Evolutionary conservation across 2,329 filamentous ascomycete genomes (phyloP).

Genomic region (Golovinomyces cichoracearum): DNA sequence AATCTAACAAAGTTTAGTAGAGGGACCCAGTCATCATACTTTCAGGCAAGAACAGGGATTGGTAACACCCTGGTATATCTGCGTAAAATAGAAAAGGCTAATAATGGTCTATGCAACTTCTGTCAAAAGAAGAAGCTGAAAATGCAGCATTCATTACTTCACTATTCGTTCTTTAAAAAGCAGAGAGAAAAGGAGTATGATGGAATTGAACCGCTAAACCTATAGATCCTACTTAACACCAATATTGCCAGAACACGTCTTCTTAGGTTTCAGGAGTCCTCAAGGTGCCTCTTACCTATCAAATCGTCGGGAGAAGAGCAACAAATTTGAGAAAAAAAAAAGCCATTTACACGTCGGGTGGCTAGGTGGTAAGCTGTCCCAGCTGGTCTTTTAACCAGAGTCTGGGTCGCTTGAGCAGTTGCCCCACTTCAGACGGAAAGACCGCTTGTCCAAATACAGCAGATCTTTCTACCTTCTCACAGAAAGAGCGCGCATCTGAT

Average conservation of each 20-base stretch:
- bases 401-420: too few relatives aligned
- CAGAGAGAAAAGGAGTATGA: neutral
- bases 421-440: too few relatives aligned
- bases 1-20: neutral
- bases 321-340: neutral
- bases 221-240: neutral
- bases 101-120: neutral
- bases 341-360: neutral
- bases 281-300: neutral
- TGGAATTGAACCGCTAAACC: neutral
- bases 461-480: too few relatives aligned
- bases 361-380: too few relatives aligned
- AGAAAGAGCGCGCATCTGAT: too few relatives aligned
- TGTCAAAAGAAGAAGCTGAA: neutral
- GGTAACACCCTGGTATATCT: neutral
- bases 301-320: neutral
- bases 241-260: neutral
- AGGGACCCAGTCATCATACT: neutral
- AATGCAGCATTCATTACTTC: neutral
- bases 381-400: too few relatives aligned
- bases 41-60: neutral
- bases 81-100: neutral
- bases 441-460: too few relatives aligned
- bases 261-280: neutral
- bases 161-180: neutral